Evolutionary conservation across 192 early-diverging fungal species (phyloP), one percentile per base, ranked within the genome.

Genomic region (Endogone sp.): DNA sequence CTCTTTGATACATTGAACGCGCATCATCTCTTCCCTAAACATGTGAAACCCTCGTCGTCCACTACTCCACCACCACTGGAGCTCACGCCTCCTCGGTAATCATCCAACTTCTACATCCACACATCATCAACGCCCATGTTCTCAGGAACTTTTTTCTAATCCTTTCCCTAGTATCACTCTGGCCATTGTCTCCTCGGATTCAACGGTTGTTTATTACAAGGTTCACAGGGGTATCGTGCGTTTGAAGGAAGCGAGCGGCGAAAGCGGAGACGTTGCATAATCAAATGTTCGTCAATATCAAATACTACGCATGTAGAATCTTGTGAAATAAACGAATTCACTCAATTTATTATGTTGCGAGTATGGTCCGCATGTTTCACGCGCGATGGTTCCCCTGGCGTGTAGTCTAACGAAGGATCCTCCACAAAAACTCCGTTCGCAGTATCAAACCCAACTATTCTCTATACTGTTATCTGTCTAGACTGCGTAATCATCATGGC

Each of bases 131-230:
- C n/a, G n/a, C n/a, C n/a, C n/a, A n/a, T n/a, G n/a, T 49, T 49
- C 37, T 49, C 37, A 49, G 9, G 16, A 49, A 49, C 0, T 1
- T 49, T 16, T 6, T 16, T 49, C 16, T 16, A 49, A 49, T 49
- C 37, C 16, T 49, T 28, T 49, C 37, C 16, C 16, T 28, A 68
- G 67, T 60, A 25, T 68, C 26, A 68, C 60, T 31, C 60, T 68
- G 31, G 67, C 67, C 27, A 68, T 68, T 28, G 44, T 60, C 25
- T 68, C 62, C 26, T 27, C 67, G 4, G 67, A 68, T 29, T 68
- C 67, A 13, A 68, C 67, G 11, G 60, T 68, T 24, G 67, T 68
- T 58, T 68, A 68, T 31, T 68, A 68, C 62, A 68, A 68, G 22
- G n/a, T 68, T n/a, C 67, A 68, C 27, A 60, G 58, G 28, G 67